Base-by-base conservation (phyloP, 2,329 filamentous ascomycete genomes). In the Diaporthe velutina region DNA sequence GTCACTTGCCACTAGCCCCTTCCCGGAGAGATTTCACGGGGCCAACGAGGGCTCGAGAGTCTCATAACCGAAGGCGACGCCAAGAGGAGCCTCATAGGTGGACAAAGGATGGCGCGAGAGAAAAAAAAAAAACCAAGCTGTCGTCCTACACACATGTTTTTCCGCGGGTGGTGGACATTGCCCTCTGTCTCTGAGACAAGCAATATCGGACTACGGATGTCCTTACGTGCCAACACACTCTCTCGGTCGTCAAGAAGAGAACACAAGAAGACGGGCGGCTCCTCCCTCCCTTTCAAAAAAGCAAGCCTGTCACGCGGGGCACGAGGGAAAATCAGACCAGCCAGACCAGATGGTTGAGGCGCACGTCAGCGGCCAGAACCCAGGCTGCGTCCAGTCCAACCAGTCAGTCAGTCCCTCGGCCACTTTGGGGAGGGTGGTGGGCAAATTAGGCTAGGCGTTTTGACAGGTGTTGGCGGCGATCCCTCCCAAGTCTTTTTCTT, bases 281-380 rank as follows among this genome's bases (percentile, higher is more conserved):
- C 30, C 45, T 38, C 22, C 10, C 33, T 30, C 1, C 19, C 64
- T 9, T 19, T 4, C n/a, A 8, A 54, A 68, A 38, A 68, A 68
- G 64, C 64, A 68, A 68, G 30, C 33, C 64, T 35, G 64, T 68
- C 64, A 67, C 64, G 64, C 64, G 64, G 61, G 22, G 45, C 42
- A 35, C 61, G 61, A 67, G 45, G 42, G 19, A 17, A 66, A 52
- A 67, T 52, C 64, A 38, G 61, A 66, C 42, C 42, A 50, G 61
- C 5, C 35, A n/a, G n/a, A n/a, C n/a, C n/a, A n/a, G n/a, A 19
- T 35, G 61, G 61, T 35, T 52, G 61, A 50, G 61, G 45, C 45
- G 61, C 42, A 38, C 15, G 45, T 67, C 61, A 52, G 61, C 42
- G 19, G 12, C 40, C 42, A 66, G n/a, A 30, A 28, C 17, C 17